Evolutionary conservation across 768 basidiomycete genomes (phyloP), one percentile per base, ranked within the genome.

Genomic region (Kockovaella imperatae): DNA sequence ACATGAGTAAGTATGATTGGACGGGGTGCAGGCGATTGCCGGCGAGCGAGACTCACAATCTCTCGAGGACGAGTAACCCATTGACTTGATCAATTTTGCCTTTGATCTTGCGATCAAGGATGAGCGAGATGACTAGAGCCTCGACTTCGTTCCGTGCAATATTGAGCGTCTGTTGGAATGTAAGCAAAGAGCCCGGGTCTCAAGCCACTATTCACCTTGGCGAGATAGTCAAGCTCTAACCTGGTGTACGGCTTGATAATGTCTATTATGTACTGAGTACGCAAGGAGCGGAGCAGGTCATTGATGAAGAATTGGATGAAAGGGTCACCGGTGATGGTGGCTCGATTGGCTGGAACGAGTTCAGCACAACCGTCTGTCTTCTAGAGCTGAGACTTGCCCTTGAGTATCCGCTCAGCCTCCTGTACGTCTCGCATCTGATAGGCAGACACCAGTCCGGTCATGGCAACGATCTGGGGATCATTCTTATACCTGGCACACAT

Each of bases 261-360:
- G 66, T 97, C 95, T 58, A 97, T 89, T 58, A 99, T 80, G 67
- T 96, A 99, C 63, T 93, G 89, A 0, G 95, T 97, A 5, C 95
- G 79, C 49, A 99, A 74, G 66, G 88, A 91, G 43, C 86, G 84
- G 51, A 99, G 77, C 17, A 99, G 82, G 71, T 97, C 95, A 54
- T 90, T 91, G 44, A 97, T 96, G 73, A 96, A 93, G n/a, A 78
- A 77, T 25, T 83, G 80, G 67, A 99, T 97, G 75, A 99, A 99
- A 0, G 79, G 69, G 66, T 99, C 95, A 57, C 87, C 87, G 83
- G 95, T 90, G 68, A 99, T 96, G 0, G 95, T 97, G 8, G 86
- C 77, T 35, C 81, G 83, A 67, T 97, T 97, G 48, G 90, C 95
- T 91, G 65, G 8, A 3, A 24, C 34, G 10, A 3, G 25, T 26